These are phyloP conservation scores for Sporormia fimetaria DNA, from an alignment of 495 filamentous ascomycete genomes.

Conservation along the genomic window DNA sequence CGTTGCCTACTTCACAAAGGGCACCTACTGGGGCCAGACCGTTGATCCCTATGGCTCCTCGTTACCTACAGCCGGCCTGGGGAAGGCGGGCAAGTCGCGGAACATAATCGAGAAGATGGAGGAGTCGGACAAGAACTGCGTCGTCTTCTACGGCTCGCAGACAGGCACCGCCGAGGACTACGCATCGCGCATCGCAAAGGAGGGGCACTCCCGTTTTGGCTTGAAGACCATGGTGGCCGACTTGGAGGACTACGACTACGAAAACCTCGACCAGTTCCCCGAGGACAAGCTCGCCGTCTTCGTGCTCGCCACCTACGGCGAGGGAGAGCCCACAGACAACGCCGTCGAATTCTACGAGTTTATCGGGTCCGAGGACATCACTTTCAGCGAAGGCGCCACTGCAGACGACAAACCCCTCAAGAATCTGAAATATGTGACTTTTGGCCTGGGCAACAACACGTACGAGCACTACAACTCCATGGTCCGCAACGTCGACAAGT, in stretches of 20 bases:
- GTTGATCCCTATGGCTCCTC: constrained; percentile 80
- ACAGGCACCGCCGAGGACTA: constrained; percentile 99
- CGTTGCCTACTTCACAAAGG: constrained; percentile 93
- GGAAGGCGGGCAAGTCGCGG: constrained; percentile 75
- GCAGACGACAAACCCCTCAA: constrained; percentile 61
- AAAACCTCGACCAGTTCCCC: constrained; percentile 81
- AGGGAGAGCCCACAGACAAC: constrained; percentile 97
- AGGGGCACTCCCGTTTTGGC: constrained; percentile 90
- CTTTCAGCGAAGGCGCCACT: constrained; percentile 60
- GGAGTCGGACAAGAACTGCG: constrained; percentile 88
- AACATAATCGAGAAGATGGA: constrained; percentile 95
- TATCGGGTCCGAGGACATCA: constrained; percentile 64
- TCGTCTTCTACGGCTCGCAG: constrained; percentile 97
- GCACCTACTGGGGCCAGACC: constrained; percentile 73
- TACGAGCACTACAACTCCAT: constrained; percentile 99
- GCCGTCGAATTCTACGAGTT: constrained; percentile 99
- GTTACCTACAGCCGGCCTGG: constrained; percentile 52
- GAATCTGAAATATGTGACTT: constrained; percentile 85
- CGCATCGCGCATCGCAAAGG: constrained; percentile 92
- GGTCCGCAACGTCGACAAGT: constrained; percentile 80
- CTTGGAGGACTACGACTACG: constrained; percentile 95
- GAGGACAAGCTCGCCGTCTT: constrained; percentile 89
- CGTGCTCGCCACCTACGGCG: constrained; percentile 93
- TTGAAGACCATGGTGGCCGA: constrained; percentile 98
- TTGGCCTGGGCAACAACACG: constrained; percentile 96